phyloP scores from a whole-genome alignment of 208 protist genomes.

The Crithidia bombi region DNA sequence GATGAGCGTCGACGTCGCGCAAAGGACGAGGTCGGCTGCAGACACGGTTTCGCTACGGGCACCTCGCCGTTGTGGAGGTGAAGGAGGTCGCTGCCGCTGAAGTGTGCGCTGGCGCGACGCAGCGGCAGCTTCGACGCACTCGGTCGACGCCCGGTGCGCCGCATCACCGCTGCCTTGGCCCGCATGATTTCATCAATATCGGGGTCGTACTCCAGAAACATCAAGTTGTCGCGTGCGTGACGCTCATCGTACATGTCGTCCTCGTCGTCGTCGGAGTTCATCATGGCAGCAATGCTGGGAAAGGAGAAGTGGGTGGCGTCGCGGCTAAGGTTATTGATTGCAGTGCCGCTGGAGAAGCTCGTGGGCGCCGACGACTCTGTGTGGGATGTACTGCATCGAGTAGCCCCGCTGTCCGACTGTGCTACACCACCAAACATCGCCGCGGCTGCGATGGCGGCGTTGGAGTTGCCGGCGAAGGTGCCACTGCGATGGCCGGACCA shows the following conservation, averaged over 20 bases:
- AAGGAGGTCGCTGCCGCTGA: background rate
- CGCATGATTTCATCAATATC: slow-evolving; percentile 14
- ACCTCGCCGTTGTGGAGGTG: background rate
- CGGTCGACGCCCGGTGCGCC: slow-evolving; percentile 10
- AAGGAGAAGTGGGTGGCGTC: slow-evolving; percentile 7
- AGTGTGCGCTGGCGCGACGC: slow-evolving; percentile 9
- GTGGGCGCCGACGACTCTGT: background rate
- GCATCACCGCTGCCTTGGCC: slow-evolving; percentile 13
- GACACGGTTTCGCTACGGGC: background rate
- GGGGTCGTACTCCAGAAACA: slow-evolving; percentile 7
- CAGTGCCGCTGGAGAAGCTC: background rate
- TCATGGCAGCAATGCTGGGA: background rate
- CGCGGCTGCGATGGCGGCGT: background rate
- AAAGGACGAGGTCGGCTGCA: slow-evolving; percentile 20
- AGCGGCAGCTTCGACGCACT: background rate
- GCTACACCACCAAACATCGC: background rate
- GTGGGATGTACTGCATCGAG: background rate
- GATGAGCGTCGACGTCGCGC: background rate
- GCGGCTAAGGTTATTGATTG: background rate
- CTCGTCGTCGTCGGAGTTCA: slow-evolving; percentile 14
- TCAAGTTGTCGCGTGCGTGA: background rate
- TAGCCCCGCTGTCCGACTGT: no score
- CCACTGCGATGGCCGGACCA: background rate
- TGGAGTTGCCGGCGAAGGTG: background rate
- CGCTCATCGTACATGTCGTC: background rate